These are phyloP conservation scores for Mycena indigotica DNA, from an alignment of 768 basidiomycete species.

Conservation along the genomic window DNA sequence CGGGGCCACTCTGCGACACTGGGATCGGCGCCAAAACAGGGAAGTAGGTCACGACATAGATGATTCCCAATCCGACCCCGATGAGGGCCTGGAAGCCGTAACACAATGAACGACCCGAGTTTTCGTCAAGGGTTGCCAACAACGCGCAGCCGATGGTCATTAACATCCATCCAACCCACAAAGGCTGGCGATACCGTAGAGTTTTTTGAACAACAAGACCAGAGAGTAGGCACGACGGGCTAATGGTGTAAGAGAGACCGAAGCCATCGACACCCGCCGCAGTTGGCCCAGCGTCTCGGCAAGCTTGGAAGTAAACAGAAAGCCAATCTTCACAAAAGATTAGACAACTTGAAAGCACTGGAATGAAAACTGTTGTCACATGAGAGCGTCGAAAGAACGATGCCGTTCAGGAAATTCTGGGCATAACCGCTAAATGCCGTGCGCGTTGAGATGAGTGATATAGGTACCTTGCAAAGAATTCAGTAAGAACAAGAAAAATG, in stretches of 20 bases:
- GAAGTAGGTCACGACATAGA: conserved; percentile 35
- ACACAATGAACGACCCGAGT: conserved; percentile 11
- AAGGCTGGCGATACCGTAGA: conserved; percentile 23
- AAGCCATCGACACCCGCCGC: conserved; percentile 36
- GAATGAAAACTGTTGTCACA: background rate
- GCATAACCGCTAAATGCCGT: background rate
- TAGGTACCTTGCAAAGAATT: background rate
- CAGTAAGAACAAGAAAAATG: conserved; percentile 3
- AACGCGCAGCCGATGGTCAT: background rate
- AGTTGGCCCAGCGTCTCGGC: conserved; percentile 34
- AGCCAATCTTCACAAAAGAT: conserved; percentile 33
- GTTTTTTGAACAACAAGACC: conserved; percentile 31
- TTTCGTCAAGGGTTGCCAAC: conserved; percentile 17
- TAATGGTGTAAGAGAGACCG: conserved; percentile 7
- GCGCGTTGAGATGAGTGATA: background rate
- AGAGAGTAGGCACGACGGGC: conserved; percentile 23
- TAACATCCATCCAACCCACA: conserved; percentile 3
- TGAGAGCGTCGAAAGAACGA: background rate
- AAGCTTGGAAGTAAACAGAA: conserved; percentile 47
- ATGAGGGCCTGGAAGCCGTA: conserved; percentile 25
- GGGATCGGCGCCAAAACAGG: conserved; percentile 50
- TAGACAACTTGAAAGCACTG: background rate
- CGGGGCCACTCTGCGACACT: conserved; percentile 41
- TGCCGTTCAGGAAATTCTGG: background rate
- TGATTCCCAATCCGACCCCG: conserved; percentile 27